Conservation (phyloP, 805 yeast species). For the Metschnikowia lachancei region DNA sequence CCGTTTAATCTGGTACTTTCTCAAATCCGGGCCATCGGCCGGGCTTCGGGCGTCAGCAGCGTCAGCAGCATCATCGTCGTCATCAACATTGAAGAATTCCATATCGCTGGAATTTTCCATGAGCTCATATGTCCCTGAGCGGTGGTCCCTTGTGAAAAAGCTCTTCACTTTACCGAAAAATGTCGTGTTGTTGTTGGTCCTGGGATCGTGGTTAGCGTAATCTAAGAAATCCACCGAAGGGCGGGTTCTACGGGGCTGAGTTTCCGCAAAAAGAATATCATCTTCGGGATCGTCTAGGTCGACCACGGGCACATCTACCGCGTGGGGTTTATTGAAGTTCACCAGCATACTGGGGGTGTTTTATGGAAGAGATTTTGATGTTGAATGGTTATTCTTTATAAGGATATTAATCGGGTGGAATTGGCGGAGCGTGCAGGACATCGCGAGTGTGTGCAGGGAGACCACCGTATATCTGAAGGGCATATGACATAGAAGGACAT, state of each 20-base stretch:
- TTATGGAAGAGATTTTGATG: no score
- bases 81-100: constrained; percentile 7
- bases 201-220: neutral
- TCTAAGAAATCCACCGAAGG: constrained; percentile 19
- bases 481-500: no score
- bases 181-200: neutral
- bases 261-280: constrained; percentile 28
- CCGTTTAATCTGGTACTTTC: constrained; percentile 27
- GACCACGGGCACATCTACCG: constrained; percentile 54
- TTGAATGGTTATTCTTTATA: no score
- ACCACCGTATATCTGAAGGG: no score
- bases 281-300: constrained; percentile 49
- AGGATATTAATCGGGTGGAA: no score
- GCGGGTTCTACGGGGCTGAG: neutral
- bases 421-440: no score
- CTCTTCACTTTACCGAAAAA: neutral
- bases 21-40: constrained; percentile 2
- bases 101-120: constrained; percentile 5
- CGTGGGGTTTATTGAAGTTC: constrained; percentile 25
- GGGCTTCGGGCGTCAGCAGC: no score
- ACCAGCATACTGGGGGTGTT: constrained; percentile 2
- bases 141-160: neutral
- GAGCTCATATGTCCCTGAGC: constrained; percentile 6
- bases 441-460: no score
- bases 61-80: constrained; percentile 1